These are phyloP conservation scores for Apiotrichum laibachii DNA, from an alignment of 1,284 basidiomycete species.

Conservation along the genomic window DNA sequence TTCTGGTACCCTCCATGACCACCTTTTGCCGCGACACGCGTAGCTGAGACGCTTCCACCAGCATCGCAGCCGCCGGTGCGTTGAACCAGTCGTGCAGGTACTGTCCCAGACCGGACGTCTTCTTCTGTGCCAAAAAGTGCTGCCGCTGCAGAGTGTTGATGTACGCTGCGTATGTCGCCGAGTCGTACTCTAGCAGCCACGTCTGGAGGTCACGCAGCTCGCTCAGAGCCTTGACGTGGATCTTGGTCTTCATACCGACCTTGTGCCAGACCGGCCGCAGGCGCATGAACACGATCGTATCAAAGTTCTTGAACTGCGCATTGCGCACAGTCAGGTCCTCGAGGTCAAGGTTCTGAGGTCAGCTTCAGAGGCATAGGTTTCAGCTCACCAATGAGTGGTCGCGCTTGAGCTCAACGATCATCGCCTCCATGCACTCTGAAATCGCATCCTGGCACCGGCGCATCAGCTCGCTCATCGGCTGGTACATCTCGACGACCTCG, in stretches of 20 bases:
- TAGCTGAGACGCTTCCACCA: constrained; percentile 60
- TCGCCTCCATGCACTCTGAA: constrained; percentile 90
- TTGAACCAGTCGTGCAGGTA: constrained; percentile 50
- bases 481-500: constrained; percentile 89
- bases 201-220: constrained; percentile 78
- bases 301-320: constrained; percentile 92
- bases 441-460: constrained; percentile 86
- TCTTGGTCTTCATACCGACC: constrained; percentile 85
- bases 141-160: constrained; percentile 71
- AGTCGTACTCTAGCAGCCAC: constrained; percentile 89
- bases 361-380: not conserved
- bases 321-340: constrained; percentile 92
- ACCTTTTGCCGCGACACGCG: constrained; percentile 32
- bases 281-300: constrained; percentile 80
- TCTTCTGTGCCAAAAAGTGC: constrained; percentile 44
- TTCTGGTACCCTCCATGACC: constrained; percentile 62
- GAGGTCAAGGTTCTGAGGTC: constrained; percentile 69
- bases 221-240: constrained; percentile 83
- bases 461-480: constrained; percentile 83
- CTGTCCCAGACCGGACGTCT: constrained; percentile 36
- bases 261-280: constrained; percentile 96
- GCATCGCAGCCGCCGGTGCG: constrained; percentile 72
- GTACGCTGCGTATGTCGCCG: constrained; percentile 85
- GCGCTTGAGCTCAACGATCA: constrained; percentile 84
- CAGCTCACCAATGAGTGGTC: constrained; percentile 69